A percentile compares a stretch with the other conserved stretches of the same genome.
These are phyloP conservation scores for Candida manassasensis DNA, from an alignment of 805 yeast genomes.

Conservation along the genomic window DNA sequence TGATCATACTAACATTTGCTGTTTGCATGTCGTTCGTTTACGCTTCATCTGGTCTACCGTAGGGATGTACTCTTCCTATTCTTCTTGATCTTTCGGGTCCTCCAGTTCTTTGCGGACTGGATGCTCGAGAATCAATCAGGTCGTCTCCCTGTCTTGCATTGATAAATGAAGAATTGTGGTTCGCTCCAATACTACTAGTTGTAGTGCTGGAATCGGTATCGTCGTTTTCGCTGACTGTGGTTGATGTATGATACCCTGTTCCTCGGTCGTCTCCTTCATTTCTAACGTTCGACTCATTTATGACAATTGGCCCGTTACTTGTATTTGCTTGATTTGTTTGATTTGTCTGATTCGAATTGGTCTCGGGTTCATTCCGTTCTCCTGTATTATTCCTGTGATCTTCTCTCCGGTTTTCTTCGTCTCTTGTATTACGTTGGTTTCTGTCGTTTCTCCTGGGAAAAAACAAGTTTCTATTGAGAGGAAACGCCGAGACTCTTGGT, in stretches of 20 bases:
- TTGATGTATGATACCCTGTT: too few species aligned
- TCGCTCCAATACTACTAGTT: constrained; percentile 5
- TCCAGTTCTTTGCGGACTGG: constrained; percentile 9
- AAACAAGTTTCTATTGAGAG: constrained; percentile 5
- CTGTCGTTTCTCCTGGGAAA: neutral
- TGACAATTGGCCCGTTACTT: too few species aligned
- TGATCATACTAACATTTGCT: neutral
- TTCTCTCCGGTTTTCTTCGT: neutral
- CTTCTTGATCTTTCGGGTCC: constrained; percentile 18
- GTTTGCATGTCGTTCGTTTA: neutral
- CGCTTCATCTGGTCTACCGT: constrained; percentile 12
- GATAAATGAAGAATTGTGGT: constrained; percentile 5
- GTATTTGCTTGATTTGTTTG: too few species aligned
- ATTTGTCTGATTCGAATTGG: constrained; percentile 6
- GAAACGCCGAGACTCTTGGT: constrained; percentile 5
- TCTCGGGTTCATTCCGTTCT: constrained; percentile 1
- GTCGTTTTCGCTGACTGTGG: constrained; percentile 4
- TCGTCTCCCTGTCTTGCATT: constrained; percentile 2
- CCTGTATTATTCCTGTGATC: neutral
- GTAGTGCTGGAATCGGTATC: constrained; percentile 1
- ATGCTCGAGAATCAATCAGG: constrained; percentile 1
- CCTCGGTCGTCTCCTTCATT: too few species aligned
- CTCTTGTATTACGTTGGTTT: neutral
- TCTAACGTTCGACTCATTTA: too few species aligned
- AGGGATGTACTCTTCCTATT: constrained; percentile 19